Evolutionary conservation across 306 rosid genomes (phyloP), one percentile per base, ranked within the genome.

Genomic region (Pterocarpus santalinus): DNA sequence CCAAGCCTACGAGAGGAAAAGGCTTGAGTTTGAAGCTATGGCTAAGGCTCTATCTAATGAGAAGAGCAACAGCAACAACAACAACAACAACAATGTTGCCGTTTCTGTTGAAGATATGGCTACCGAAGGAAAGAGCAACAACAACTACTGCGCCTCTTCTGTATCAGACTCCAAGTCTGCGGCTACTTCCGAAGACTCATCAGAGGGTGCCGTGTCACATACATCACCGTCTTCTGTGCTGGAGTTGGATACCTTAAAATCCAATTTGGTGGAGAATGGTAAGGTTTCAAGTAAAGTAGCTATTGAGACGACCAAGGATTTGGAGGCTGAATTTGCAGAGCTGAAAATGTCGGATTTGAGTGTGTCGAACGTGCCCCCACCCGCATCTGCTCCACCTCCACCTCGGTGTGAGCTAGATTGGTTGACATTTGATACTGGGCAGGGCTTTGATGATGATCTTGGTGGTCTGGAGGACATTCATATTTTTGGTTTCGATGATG

Each of bases 141-240:
- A 36, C 12, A 57, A 68, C 38, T n/a, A 69, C 14, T 57, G 61
- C 44, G 76, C 16, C 44, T 79, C 77, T 57, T 69, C 80, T 57
- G 32, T 64, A 8, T 53, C 83, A 10, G 81, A 74, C n/a, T 79
- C 62, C 41, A 77, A 65, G 2, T 8, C 83, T 53, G 74, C 72
- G 28, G 28, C 28, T 73, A 62, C 75, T 0, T 80, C 80, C 2
- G 93, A 82, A 3, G 89, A 85, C 39, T 80, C 80, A 0, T 22
- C 28, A 22, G 92, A 79, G 39, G 61, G 89, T 52, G 80, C 49
- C 1, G 16, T 86, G 58, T 90, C 95, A 0, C 90, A 14, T 1
- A 81, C 89, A 32, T 87, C 94, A 4, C 89, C 93, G 4, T 69
- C 89, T 58, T 87, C 88, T 0, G 89, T 83, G 35, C 86, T 86